Evolutionary conservation across 148 eudicot genomes (phyloP).

Genomic region (Arctostaphylos glauca): DNA sequence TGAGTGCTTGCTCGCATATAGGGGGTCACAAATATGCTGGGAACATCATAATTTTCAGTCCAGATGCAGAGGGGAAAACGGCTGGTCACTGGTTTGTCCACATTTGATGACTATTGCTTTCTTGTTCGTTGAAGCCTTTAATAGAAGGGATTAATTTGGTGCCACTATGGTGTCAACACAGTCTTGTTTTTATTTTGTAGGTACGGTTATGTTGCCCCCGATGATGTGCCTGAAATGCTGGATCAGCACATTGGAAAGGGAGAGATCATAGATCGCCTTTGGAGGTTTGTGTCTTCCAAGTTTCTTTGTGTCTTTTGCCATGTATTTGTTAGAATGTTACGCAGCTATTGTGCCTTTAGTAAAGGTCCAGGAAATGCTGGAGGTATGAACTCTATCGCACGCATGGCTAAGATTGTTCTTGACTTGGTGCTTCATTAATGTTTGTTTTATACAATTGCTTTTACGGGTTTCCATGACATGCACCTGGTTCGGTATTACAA

Average conservation of each 20-base stretch:
- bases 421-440: neutral
- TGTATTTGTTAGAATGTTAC: neutral
- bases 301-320: neutral
- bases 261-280: constrained; percentile 70
- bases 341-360: too few relatives aligned
- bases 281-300: constrained; percentile 61
- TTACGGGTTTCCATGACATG: neutral
- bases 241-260: constrained; percentile 81
- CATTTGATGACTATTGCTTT: neutral
- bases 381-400: neutral
- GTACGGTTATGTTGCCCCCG: constrained; percentile 94
- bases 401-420: neutral
- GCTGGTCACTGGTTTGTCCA: constrained; percentile 77
- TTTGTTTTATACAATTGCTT: neutral
- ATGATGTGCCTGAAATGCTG: constrained; percentile 74
- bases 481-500: neutral
- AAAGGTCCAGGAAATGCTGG: neutral
- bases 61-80: constrained; percentile 65
- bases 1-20: constrained; percentile 87
- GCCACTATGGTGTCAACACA: neutral
- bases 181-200: constrained; percentile 38
- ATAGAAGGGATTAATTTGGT: neutral
- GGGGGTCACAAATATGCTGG: constrained; percentile 99
- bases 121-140: neutral
- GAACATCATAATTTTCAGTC: constrained; percentile 75